Evolutionary conservation across 305 asterid species (phyloP), one percentile per base, ranked within the genome.

Genomic region (Plantago coronopus): DNA sequence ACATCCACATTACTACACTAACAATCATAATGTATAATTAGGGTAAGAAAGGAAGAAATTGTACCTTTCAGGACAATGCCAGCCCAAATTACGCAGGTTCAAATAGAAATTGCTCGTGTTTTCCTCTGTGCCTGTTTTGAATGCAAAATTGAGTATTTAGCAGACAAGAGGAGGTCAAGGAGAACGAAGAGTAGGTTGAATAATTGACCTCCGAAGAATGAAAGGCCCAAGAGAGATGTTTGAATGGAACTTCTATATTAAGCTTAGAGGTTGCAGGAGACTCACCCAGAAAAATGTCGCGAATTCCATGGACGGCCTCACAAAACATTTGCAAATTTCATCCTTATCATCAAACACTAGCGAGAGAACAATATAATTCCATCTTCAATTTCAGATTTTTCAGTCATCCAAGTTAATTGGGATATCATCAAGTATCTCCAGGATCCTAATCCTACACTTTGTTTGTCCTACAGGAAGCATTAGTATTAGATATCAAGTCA

Each of bases 31-130:
- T 21, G n/a, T 13, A 38, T 44, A 27, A 12, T 19, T 0, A 44
- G 18, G 3, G 11, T 6, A 7, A 16, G 4, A 53, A 42, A 12
- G 13, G 29, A 17, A 12, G 50, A 27, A 61, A 49, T 17, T 16
- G 22, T 51, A 69, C 75, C 79, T 69, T 27, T 54, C 12, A 74
- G 57, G 54, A 62, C 69, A 70, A 70, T 74, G 75, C 79, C 70
- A 63, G 65, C 59, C 46, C 50, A 48, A 57, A 40, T 57, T n/a
- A 47, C 49, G 12, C 29, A 59, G 18, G 57, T 21, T 61, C 62
- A 49, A 60, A 67, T 2, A 59, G 3, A 50, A 58, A 45, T 14
- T 42, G 14, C 34, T n/a, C 5, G n/a, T 1, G 20, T 4, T 42
- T 20, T 44, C 49, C 23, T 45, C 23, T 8, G n/a, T 45, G 38